These are phyloP conservation scores for Picea mariana DNA, from an alignment of 83 land plant genomes.

Conservation along the genomic window DNA sequence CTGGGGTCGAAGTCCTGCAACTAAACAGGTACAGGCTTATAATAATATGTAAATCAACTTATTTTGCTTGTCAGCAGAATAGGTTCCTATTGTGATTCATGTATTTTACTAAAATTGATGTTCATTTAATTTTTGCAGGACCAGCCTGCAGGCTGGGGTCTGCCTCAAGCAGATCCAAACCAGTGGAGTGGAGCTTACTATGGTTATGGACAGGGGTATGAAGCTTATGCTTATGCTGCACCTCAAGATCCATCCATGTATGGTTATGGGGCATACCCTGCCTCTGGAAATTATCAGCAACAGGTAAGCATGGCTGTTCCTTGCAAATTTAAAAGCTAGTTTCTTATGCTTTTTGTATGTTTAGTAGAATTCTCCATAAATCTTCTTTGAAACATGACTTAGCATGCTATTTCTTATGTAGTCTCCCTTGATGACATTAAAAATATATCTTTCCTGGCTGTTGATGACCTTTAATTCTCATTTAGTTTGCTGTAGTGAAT, in stretches of 20 bases:
- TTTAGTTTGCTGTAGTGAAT: no score
- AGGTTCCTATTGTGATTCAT: not conserved
- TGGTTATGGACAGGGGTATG: slow-evolving; percentile 76
- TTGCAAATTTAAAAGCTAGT: not conserved
- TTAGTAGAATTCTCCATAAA: not conserved
- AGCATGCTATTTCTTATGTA: no score
- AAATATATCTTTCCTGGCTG: no score
- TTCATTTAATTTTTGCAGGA: slow-evolving; percentile 13
- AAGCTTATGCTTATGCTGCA: slow-evolving; percentile 55
- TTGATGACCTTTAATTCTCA: no score
- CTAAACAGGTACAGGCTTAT: slow-evolving; percentile 66
- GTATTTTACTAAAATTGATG: not conserved
- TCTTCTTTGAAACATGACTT: not conserved
- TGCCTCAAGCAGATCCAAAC: slow-evolving; percentile 57
- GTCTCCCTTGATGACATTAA: no score
- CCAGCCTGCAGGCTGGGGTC: slow-evolving; percentile 9
- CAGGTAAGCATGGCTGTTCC: not conserved
- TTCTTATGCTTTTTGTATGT: not conserved
- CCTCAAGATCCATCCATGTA: slow-evolving; percentile 65
- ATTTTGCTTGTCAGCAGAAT: no score
- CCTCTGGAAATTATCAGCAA: slow-evolving; percentile 13
- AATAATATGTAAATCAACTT: no score
- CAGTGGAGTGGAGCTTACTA: slow-evolving; percentile 75
- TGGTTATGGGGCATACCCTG: slow-evolving; percentile 52
- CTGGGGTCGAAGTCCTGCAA: slow-evolving; percentile 79